phyloP scores from a whole-genome alignment of 805 yeast species.

The Candida coquimbonensis region DNA sequence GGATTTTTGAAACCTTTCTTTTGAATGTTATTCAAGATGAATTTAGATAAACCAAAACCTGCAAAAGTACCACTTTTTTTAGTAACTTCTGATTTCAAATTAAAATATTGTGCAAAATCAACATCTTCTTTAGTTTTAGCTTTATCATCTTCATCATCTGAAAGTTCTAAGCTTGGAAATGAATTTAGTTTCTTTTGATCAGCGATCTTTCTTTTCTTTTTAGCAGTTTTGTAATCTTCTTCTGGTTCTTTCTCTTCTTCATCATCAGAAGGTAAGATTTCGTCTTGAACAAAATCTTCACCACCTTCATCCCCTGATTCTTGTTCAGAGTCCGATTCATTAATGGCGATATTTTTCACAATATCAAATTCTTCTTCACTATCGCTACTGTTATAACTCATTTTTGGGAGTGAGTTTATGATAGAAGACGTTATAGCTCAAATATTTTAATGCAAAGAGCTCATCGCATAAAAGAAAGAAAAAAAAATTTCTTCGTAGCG shows the following conservation, averaged over 20 bases:
- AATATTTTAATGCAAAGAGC: background rate
- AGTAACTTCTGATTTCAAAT: constrained; percentile 40
- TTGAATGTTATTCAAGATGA: constrained; percentile 58
- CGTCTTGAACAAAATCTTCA: constrained; percentile 41
- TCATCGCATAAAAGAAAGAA: constrained; percentile 1
- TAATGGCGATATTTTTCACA: constrained; percentile 50
- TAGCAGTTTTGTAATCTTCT: constrained; percentile 9
- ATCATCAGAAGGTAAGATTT: constrained; percentile 44
- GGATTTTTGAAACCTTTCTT: constrained; percentile 91
- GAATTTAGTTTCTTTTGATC: constrained; percentile 9
- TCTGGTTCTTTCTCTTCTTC: constrained; percentile 25
- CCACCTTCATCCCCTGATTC: constrained; percentile 28
- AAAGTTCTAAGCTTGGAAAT: constrained; percentile 47
- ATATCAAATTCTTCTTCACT: constrained; percentile 51
- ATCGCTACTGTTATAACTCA: constrained; percentile 19
- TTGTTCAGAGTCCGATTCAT: constrained; percentile 31
- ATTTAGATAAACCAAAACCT: constrained; percentile 80
- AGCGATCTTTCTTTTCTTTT: constrained; percentile 20
- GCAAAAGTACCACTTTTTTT: constrained; percentile 80
- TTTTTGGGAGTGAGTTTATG: background rate
- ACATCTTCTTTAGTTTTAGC: constrained; percentile 33
- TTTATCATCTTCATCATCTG: constrained; percentile 39
- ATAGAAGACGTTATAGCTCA: no score
- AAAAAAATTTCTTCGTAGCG: background rate
- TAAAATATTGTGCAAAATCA: constrained; percentile 39